phyloP scores from a whole-genome alignment of 2,329 filamentous ascomycete species.

The Neobulgaria alba region DNA sequence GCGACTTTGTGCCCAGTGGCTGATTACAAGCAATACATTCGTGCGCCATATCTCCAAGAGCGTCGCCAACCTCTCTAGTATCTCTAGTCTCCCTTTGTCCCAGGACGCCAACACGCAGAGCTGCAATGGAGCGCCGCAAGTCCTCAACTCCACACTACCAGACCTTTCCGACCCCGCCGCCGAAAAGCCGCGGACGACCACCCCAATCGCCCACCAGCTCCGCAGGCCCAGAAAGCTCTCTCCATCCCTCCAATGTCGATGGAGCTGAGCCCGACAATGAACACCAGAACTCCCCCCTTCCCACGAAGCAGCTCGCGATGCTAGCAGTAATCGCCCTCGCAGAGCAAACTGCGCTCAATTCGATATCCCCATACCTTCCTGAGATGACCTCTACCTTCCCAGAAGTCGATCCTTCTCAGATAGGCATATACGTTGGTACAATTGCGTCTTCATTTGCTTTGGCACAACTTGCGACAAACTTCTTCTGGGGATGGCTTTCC shows the following conservation, averaged over 20 bases:
- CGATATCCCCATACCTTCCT: slow-evolving; percentile 89
- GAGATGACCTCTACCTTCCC: slow-evolving; percentile 85
- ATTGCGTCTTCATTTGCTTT: slow-evolving; percentile 88
- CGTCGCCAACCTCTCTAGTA: too few species aligned
- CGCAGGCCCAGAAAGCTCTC: slow-evolving; percentile 23
- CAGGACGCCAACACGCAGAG: too few species aligned
- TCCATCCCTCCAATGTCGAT: slow-evolving; percentile 29
- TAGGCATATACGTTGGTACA: slow-evolving; percentile 81
- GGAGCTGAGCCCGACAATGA: slow-evolving; percentile 29
- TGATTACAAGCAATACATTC: too few species aligned
- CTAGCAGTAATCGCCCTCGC: slow-evolving; percentile 82
- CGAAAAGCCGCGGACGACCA: slow-evolving; percentile 48
- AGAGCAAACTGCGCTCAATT: slow-evolving; percentile 95
- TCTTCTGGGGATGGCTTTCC: slow-evolving; percentile 80
- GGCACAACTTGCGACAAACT: slow-evolving; percentile 86
- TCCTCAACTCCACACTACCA: slow-evolving; percentile 58
- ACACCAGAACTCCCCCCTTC: slow-evolving; percentile 54
- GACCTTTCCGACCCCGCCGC: slow-evolving; percentile 70
- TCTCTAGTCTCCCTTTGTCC: too few species aligned
- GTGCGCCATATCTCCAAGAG: too few species aligned
- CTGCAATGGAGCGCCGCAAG: slow-evolving; percentile 23
- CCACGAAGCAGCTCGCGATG: slow-evolving; percentile 72
- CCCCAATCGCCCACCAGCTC: slow-evolving; percentile 29
- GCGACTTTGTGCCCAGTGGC: too few species aligned
- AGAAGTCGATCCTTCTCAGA: slow-evolving; percentile 60